A percentile compares a stretch with the other conserved stretches of the same genome.
Conservation (phyloP, 495 filamentous ascomycete genomes). For the Aspergillus biplanus region DNA sequence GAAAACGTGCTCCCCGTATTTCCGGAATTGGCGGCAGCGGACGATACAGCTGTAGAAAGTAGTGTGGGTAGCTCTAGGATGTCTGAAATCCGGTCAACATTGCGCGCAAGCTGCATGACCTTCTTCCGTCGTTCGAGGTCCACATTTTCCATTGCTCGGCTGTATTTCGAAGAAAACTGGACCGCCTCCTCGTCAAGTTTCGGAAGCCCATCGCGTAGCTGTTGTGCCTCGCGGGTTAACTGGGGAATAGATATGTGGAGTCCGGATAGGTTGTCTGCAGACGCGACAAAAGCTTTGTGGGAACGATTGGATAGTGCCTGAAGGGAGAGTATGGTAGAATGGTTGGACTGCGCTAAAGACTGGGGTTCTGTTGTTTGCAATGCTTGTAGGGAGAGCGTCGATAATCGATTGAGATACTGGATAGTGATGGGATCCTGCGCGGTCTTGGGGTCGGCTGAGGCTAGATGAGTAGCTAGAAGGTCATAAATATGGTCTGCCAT, state of each 20-base stretch:
- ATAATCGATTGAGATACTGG: conserved; percentile 76
- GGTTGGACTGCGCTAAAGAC: conserved; percentile 76
- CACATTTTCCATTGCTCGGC: conserved; percentile 71
- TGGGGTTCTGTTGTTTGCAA: conserved; percentile 77
- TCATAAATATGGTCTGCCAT: conserved; percentile 78
- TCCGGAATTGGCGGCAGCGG: conserved; percentile 53
- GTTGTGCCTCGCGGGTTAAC: conserved; percentile 63
- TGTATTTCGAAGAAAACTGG: conserved; percentile 82
- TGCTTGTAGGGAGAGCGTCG: conserved; percentile 76
- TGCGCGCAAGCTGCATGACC: conserved; percentile 82
- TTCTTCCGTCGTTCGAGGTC: conserved; percentile 76
- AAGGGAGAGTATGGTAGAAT: conserved; percentile 82
- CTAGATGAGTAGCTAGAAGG: conserved; percentile 67
- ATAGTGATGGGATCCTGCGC: conserved; percentile 52
- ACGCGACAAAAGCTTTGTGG: conserved; percentile 83
- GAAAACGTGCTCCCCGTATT: conserved; percentile 51
- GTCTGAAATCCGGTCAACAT: conserved; percentile 87
- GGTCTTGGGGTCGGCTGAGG: conserved; percentile 35
- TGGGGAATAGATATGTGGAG: conserved; percentile 68
- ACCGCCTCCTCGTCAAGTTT: conserved; percentile 78
- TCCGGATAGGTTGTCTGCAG: conserved; percentile 73
- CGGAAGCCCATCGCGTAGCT: conserved; percentile 73
- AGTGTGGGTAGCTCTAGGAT: conserved; percentile 90
- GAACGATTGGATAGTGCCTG: conserved; percentile 90
- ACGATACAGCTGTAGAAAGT: conserved; percentile 74